phyloP scores from a whole-genome alignment of 2,329 filamentous ascomycete species.

The Alternaria consortialis region DNA sequence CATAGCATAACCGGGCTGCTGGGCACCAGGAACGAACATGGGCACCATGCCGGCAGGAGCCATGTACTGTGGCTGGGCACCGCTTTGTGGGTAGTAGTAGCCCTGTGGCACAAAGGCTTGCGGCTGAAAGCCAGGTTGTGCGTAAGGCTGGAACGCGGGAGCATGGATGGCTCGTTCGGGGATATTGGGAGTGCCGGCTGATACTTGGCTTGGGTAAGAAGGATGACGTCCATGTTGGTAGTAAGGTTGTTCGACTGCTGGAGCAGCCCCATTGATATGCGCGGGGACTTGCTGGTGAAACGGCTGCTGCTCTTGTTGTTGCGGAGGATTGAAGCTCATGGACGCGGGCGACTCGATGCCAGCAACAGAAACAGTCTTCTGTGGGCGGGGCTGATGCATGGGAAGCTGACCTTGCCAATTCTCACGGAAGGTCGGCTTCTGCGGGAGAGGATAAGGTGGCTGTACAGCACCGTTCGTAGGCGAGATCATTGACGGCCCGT shows the following conservation, averaged over 20 bases:
- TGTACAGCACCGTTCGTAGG: conserved; percentile 54
- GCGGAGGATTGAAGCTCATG: conserved; percentile 66
- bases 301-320: conserved; percentile 77
- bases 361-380: conserved; percentile 91
- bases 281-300: conserved; percentile 95
- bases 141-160: conserved; percentile 79
- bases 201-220: conserved; percentile 75
- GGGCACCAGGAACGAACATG: conserved; percentile 66
- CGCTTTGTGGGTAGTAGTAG: conserved; percentile 70
- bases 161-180: conserved; percentile 92
- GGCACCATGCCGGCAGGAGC: conserved; percentile 60
- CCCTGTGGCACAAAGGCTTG: conserved; percentile 51
- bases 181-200: conserved; percentile 85
- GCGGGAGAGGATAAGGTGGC: conserved; percentile 61
- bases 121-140: conserved; percentile 63
- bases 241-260: conserved; percentile 57
- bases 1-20: conserved; percentile 58
- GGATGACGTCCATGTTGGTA: conserved; percentile 72
- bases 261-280: conserved; percentile 69
- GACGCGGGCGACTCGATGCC: conserved; percentile 86
- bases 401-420: conserved; percentile 69
- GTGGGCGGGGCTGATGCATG: conserved; percentile 94
- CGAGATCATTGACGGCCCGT: conserved; percentile 40
- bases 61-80: conserved; percentile 54
- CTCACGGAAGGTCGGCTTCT: conserved; percentile 66